Evolutionary conservation across 257 asterid species (phyloP).

Genomic region (Petunia axillaris): DNA sequence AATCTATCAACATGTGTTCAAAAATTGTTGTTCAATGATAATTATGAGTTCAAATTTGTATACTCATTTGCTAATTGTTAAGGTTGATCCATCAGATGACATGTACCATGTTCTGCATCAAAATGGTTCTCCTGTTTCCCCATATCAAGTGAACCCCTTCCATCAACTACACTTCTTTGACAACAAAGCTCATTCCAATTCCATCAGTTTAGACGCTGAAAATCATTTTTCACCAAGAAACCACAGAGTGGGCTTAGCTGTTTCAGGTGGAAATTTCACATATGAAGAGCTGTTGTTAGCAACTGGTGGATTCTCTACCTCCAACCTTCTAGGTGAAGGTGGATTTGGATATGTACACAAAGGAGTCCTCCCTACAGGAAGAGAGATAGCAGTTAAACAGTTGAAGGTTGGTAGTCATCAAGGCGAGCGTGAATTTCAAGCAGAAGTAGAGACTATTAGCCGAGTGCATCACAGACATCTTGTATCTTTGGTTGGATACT

Average conservation of each 20-base stretch:
- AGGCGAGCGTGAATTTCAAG: conserved; percentile 70
- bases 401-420: conserved; percentile 62
- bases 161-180: conserved; percentile 15
- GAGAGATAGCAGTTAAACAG: conserved; percentile 59
- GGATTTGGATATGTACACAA: conserved; percentile 75
- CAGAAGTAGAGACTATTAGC: conserved; percentile 68
- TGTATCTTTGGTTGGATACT: conserved; percentile 67
- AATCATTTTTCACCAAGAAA: conserved; percentile 24
- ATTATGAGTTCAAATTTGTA: conserved; percentile 1
- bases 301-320: conserved; percentile 48
- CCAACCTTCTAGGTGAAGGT: conserved; percentile 64
- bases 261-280: conserved; percentile 36
- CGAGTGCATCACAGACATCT: conserved; percentile 71
- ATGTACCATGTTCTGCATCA: conserved; percentile 21
- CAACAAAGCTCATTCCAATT: conserved; percentile 20
- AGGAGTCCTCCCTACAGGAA: conserved; percentile 68
- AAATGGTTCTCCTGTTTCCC: conserved; percentile 25
- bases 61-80: conserved; percentile 16
- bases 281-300: conserved; percentile 61
- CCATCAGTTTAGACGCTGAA: conserved; percentile 9
- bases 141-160: conserved; percentile 7
- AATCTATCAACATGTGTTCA: neutral
- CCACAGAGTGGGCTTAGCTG: conserved; percentile 22
- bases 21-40: neutral
- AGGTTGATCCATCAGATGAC: conserved; percentile 15